Evolutionary conservation across 2,329 filamentous ascomycete species (phyloP).

Genomic region (Xylaria sp.): DNA sequence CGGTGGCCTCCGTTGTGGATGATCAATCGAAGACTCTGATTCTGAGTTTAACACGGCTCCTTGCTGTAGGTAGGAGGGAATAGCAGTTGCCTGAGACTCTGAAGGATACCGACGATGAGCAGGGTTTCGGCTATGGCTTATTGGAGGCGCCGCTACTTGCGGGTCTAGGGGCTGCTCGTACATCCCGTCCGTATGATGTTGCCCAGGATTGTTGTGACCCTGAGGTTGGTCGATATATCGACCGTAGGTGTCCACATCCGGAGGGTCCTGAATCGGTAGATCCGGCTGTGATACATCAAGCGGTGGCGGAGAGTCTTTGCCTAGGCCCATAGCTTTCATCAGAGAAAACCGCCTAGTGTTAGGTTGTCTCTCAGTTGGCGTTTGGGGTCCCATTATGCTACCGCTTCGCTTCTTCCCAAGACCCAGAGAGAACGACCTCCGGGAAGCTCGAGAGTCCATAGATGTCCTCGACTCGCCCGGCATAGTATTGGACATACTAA

Average conservation of each 20-base stretch:
- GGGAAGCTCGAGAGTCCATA: constrained; percentile 74
- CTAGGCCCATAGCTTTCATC: constrained; percentile 71
- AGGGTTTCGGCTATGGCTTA: constrained; percentile 49
- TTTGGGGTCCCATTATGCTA: constrained; percentile 69
- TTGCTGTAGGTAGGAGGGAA: constrained; percentile 61
- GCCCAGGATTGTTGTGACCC: constrained; percentile 34
- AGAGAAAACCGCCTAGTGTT: constrained; percentile 75
- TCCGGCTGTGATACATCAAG: constrained; percentile 64
- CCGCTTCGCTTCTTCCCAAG: constrained; percentile 78
- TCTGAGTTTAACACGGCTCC: constrained; percentile 61
- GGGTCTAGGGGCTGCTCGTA: constrained; percentile 53
- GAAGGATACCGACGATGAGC: constrained; percentile 57
- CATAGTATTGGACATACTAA: constrained; percentile 85
- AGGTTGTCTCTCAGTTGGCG: constrained; percentile 63
- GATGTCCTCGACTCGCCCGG: constrained; percentile 70
- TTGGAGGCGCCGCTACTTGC: constrained; percentile 44
- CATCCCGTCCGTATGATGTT: constrained; percentile 54
- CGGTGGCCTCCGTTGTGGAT: constrained; percentile 54
- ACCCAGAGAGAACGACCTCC: constrained; percentile 76
- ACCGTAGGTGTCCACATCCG: constrained; percentile 53
- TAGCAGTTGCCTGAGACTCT: constrained; percentile 56
- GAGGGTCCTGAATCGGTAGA: constrained; percentile 63
- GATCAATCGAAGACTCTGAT: constrained; percentile 66
- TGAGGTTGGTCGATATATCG: constrained; percentile 51
- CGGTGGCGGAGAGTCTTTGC: constrained; percentile 64